Base-by-base conservation (phyloP, 163 green algal genomes). In the Chlorella variabilis region DNA sequence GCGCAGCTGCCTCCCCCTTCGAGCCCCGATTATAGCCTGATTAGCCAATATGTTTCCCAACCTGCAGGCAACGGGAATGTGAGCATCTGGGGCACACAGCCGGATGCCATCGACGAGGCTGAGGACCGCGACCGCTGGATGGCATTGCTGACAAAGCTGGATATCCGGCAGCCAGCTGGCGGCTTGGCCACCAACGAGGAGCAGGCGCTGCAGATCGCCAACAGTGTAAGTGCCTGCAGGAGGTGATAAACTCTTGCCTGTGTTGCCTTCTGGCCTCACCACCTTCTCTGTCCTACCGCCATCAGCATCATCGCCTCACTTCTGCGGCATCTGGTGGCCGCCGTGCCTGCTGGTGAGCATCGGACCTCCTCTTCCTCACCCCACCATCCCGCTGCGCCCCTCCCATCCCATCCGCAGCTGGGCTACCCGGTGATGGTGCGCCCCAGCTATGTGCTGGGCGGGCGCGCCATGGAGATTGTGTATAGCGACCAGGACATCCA, bases 121-220 rank as follows among this genome's bases (percentile, higher is more conserved):
- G 97, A 99, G 90, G 97, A 99, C 90, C 91, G 97, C n/a, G 96
- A 99, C 83, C 84, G 83, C 54, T 99, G 96, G 92, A 96, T 98
- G 90, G 93, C 88, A 27, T 90, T 99, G 82, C 93, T 99, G 34
- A 94, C 89, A 2, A 84, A 91, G 75, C 93, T 99, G 21, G 81
- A 97, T 83, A 98, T 99, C 92, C 87, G 90, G 73, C 95, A 98
- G 91, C 95, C 95, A 4, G 86, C 91, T 2, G 89, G 89, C 65
- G 82, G 70, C 25, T 81, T 88, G 73, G 88, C 84, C 38, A 87
- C 77, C n/a, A 93, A 89, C 48, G 93, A 98, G 87, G 86, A 80
- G 48, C 91, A 97, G 85, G 97, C 97, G 18, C 80, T 97, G 58
- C 85, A 62, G 0, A 91, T 94, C 65, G 96, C 97, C 7, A 78